phyloP scores from a whole-genome alignment of 2,329 filamentous ascomycete genomes.

The Beauveria sp. region DNA sequence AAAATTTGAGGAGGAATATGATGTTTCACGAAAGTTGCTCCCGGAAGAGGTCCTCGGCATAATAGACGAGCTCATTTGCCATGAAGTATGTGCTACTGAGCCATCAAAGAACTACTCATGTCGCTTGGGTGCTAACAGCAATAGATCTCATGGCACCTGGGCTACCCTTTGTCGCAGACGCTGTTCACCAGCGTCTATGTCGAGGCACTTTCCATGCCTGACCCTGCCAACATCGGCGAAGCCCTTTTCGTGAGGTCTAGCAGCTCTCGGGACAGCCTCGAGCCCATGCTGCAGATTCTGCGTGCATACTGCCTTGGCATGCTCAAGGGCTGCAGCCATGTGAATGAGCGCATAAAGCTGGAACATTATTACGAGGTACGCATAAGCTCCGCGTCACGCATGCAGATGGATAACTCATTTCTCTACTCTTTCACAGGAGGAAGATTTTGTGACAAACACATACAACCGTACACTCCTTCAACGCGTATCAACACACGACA shows the following conservation, averaged over 20 bases:
- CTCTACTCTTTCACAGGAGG: slow-evolving; percentile 52
- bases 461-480: slow-evolving; percentile 75
- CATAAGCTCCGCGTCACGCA: background rate
- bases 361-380: slow-evolving; percentile 85
- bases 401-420: background rate
- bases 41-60: slow-evolving; percentile 83
- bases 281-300: slow-evolving; percentile 56
- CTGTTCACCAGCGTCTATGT: slow-evolving; percentile 89
- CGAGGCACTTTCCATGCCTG: slow-evolving; percentile 69
- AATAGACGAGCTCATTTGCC: slow-evolving; percentile 84
- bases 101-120: background rate
- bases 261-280: slow-evolving; percentile 23
- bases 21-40: slow-evolving; percentile 58
- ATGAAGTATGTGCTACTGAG: slow-evolving; percentile 54
- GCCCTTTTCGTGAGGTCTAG: slow-evolving; percentile 51
- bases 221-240: slow-evolving; percentile 54
- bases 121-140: background rate
- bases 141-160: slow-evolving; percentile 92
- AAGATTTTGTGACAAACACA: slow-evolving; percentile 91
- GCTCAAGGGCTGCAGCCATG: slow-evolving; percentile 73
- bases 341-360: slow-evolving; percentile 68
- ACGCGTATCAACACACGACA: slow-evolving; percentile 48
- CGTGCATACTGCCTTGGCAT: slow-evolving; percentile 80
- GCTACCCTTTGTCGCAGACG: slow-evolving; percentile 92
- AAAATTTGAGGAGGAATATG: slow-evolving; percentile 75